Evolutionary conservation across 2,329 filamentous ascomycete genomes (phyloP).

Genomic region (Xylariaceae sp.): DNA sequence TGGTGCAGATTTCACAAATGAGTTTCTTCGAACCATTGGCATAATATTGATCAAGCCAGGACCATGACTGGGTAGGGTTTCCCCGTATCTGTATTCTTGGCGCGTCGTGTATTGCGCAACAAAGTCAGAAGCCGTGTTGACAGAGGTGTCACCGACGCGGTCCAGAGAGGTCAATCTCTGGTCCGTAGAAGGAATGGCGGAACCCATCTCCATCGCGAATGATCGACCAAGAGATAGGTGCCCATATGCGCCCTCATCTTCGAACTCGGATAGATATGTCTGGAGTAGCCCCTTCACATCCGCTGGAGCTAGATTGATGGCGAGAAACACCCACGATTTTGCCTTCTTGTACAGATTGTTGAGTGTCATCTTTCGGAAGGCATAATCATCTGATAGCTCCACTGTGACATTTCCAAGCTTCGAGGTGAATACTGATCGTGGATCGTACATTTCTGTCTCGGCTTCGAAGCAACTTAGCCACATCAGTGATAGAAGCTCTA

Average conservation of each 20-base stretch:
- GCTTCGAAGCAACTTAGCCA: conserved; percentile 92
- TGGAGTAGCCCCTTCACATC: conserved; percentile 94
- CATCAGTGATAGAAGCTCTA: conserved; percentile 90
- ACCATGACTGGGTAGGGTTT: conserved; percentile 66
- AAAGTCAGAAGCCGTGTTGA: conserved; percentile 94
- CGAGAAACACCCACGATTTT: conserved; percentile 72
- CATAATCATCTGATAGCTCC: conserved; percentile 90
- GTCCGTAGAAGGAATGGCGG: conserved; percentile 78
- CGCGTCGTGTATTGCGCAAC: conserved; percentile 95
- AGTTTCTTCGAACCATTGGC: conserved; percentile 49
- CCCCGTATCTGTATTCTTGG: conserved; percentile 89
- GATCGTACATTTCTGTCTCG: conserved; percentile 90
- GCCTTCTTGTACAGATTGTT: conserved; percentile 73
- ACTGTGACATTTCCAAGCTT: conserved; percentile 73
- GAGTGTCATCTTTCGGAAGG: conserved; percentile 74
- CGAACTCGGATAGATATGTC: conserved; percentile 92
- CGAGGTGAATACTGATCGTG: conserved; percentile 76
- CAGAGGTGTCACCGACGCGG: conserved; percentile 64
- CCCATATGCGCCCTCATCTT: conserved; percentile 85
- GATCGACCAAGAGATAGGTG: conserved; percentile 90
- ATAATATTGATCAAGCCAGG: conserved; percentile 61
- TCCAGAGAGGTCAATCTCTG: conserved; percentile 82
- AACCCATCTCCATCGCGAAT: conserved; percentile 90
- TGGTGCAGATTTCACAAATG: conserved; percentile 49
- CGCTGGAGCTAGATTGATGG: conserved; percentile 79